These are phyloP conservation scores for Eleusine coracana DNA, from an alignment of 176 grass and related monocot genomes.

Conservation along the genomic window DNA sequence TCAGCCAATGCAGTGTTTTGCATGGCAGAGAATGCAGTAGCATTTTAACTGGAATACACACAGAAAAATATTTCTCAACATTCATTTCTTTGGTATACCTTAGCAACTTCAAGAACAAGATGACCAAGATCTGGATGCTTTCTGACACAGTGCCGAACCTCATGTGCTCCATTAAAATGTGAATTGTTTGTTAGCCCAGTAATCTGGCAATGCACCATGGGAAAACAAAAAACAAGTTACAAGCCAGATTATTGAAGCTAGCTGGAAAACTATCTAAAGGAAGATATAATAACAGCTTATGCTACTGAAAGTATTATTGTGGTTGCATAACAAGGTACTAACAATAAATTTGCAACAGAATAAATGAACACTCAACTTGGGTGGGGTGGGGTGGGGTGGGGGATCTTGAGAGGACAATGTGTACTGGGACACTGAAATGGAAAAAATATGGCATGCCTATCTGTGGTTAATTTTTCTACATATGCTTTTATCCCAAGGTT, in stretches of 20 bases:
- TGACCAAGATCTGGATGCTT: slow-evolving; percentile 76
- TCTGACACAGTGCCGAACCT: slow-evolving; percentile 79
- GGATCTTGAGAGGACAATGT: background rate
- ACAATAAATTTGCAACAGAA: slow-evolving; percentile 14
- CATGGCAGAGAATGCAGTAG: background rate
- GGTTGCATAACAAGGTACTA: slow-evolving; percentile 14
- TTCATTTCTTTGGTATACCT: slow-evolving; percentile 57
- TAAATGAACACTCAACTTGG: background rate
- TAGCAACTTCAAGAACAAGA: slow-evolving; percentile 87
- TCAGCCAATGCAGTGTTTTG: slow-evolving; percentile 25
- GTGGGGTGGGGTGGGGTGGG: no score
- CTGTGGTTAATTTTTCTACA: no score
- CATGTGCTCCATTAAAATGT: slow-evolving; percentile 64
- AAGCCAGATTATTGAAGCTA: slow-evolving; percentile 22
- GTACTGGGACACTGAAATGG: background rate
- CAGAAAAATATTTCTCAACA: background rate
- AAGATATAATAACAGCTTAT: background rate
- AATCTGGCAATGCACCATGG: slow-evolving; percentile 54
- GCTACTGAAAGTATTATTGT: background rate
- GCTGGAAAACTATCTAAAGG: slow-evolving; percentile 1
- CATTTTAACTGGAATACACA: slow-evolving; percentile 19
- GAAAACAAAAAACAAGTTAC: slow-evolving; percentile 11
- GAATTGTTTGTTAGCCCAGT: slow-evolving; percentile 97
- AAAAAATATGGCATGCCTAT: no score
- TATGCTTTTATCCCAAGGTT: no score